phyloP scores from a whole-genome alignment of 2,329 filamentous ascomycete genomes.

The Septoria linicola region DNA sequence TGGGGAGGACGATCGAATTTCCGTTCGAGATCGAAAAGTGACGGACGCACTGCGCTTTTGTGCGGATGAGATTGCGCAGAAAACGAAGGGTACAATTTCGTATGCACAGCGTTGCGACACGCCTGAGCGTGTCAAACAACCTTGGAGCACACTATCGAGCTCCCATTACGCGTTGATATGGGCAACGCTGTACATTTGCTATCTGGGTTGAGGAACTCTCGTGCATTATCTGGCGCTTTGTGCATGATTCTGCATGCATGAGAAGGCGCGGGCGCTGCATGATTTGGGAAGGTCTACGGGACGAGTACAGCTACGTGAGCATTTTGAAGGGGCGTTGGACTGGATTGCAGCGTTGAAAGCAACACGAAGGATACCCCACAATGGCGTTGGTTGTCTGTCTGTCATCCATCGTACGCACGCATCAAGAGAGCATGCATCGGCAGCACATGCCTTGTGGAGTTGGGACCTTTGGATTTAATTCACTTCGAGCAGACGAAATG shows the following conservation, averaged over 20 bases:
- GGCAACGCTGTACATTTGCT: not conserved
- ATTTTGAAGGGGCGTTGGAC: not conserved
- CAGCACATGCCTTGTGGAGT: not conserved
- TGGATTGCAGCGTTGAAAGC: not conserved
- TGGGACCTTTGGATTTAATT: not conserved
- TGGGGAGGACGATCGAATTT: not conserved
- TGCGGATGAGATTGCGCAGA: too few species aligned
- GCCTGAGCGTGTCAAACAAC: too few species aligned
- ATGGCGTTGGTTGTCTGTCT: not conserved
- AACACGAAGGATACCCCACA: conserved; percentile 1
- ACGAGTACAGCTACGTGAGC: not conserved
- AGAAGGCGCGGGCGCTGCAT: not conserved
- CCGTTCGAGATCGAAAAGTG: too few species aligned
- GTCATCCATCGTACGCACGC: too few species aligned
- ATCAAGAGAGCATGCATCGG: not conserved
- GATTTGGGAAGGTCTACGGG: not conserved
- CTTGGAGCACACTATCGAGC: too few species aligned
- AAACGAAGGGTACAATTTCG: too few species aligned
- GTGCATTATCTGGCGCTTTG: not conserved
- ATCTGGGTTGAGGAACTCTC: not conserved
- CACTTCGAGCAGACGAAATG: not conserved
- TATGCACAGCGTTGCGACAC: too few species aligned
- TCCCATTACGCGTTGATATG: too few species aligned
- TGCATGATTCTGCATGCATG: not conserved
- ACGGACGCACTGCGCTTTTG: too few species aligned